These are phyloP conservation scores for Infundibulicybe gibba DNA, from an alignment of 768 basidiomycete genomes.

Conservation along the genomic window DNA sequence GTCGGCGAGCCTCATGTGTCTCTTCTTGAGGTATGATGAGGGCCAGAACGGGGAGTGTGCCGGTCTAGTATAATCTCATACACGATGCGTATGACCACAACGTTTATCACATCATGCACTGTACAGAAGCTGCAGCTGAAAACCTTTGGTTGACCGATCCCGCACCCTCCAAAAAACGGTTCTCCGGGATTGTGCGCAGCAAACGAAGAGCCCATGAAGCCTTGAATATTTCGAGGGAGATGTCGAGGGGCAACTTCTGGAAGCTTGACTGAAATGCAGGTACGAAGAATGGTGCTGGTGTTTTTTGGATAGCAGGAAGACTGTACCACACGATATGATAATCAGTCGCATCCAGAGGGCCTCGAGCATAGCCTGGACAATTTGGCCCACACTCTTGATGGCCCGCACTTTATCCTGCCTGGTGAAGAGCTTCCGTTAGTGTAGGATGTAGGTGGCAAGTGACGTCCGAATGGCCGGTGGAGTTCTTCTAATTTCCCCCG, in stretches of 20 bases:
- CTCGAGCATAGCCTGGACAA: slow-evolving; percentile 37
- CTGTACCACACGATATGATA: slow-evolving; percentile 50
- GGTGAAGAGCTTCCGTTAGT: slow-evolving; percentile 22
- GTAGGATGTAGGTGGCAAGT: slow-evolving; percentile 28
- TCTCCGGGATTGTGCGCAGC: slow-evolving; percentile 19
- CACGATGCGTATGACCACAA: no score
- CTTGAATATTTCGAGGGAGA: slow-evolving; percentile 35
- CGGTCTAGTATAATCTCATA: no score
- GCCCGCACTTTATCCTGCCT: slow-evolving; percentile 22
- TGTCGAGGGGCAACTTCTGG: slow-evolving; percentile 38
- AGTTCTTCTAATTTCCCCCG: slow-evolving; percentile 33
- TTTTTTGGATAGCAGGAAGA: slow-evolving; percentile 24
- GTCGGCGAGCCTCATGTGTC: no score
- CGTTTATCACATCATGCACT: no score
- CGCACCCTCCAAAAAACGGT: no score
- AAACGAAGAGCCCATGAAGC: slow-evolving; percentile 24
- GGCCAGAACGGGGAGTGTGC: no score
- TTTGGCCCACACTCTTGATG: slow-evolving; percentile 30
- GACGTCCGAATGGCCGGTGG: slow-evolving; percentile 18
- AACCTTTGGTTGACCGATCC: no score
- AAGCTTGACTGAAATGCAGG: slow-evolving; percentile 31
- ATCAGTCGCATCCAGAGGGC: slow-evolving; percentile 42
- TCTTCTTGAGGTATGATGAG: no score
- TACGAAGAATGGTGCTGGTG: slow-evolving; percentile 27
- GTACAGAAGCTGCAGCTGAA: no score